A percentile compares a stretch with the other conserved stretches of the same genome.
phyloP scores from a whole-genome alignment of 1,284 basidiomycete species.

The Sparassis latifolia region DNA sequence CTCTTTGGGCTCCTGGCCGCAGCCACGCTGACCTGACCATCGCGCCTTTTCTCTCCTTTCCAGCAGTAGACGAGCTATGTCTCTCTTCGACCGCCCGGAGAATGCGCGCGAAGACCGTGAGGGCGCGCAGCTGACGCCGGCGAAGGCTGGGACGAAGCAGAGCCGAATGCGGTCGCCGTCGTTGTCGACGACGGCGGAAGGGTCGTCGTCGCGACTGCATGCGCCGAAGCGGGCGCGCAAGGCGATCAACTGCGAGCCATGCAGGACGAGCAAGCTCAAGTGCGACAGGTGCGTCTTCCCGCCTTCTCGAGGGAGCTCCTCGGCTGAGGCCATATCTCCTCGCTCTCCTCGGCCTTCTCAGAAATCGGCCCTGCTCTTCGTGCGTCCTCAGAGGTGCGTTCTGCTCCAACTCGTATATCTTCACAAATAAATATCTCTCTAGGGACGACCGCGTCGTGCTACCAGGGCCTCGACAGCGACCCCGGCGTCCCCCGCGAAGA shows the following conservation, averaged over 20 bases:
- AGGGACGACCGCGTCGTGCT: slow-evolving; percentile 73
- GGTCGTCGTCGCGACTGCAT: slow-evolving; percentile 17
- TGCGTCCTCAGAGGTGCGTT: slow-evolving; percentile 66
- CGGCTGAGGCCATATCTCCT: slow-evolving; percentile 9
- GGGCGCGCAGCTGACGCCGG: no score
- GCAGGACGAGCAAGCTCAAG: slow-evolving; percentile 77
- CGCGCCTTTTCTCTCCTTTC: no score
- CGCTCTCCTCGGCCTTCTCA: slow-evolving; percentile 27
- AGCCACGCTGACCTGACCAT: no score
- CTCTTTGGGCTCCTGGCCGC: no score
- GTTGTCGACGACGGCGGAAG: neutral
- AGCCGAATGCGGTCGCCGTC: neutral
- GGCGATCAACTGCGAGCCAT: slow-evolving; percentile 81
- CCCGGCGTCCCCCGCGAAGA: slow-evolving; percentile 44
- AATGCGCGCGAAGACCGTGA: no score
- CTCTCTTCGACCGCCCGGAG: no score
- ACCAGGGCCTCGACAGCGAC: slow-evolving; percentile 39
- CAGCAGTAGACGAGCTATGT: no score
- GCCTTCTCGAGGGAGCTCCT: neutral
- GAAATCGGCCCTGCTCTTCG: slow-evolving; percentile 77
- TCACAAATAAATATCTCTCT: slow-evolving; percentile 9
- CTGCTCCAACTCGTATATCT: neutral
- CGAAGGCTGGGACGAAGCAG: neutral
- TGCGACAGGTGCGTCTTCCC: slow-evolving; percentile 59
- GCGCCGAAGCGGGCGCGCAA: slow-evolving; percentile 75